Base-by-base conservation (phyloP, 805 yeast species). In the Blastobotrys peoriensis region DNA sequence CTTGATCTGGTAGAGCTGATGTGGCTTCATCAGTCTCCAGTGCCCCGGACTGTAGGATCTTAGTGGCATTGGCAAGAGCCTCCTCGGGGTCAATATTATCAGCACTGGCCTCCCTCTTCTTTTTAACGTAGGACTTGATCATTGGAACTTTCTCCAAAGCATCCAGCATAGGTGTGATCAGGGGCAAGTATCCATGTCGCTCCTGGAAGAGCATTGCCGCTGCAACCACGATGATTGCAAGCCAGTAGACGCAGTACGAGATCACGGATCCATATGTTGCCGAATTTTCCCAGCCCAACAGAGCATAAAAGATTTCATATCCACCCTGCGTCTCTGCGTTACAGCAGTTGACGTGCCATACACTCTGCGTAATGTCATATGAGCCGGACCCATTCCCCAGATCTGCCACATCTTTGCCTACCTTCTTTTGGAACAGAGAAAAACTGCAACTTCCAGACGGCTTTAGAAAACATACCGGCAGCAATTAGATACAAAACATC, bases 261-360 rank as follows among this genome's bases (percentile, higher is more conserved):
- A 74, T 61, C 0, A 88, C 88, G 17, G 95, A 84, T 3, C 94
- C 95, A 59, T 83, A 86, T 0, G 97, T 88, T 2, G 96, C 96
- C 50, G 89, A 78, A 61, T 88, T 88, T 10, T 93, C 86, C 97
- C 97, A 88, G 2, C 97, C 97, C 41, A 88, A 73, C 4, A 88
- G 69, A 1, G 95, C 96, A 28, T 89, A 86, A 55, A 85, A 72
- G 28, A 88, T 69, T 95, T 87, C 86, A 95, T 95, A 88, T 25
- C 81, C 78, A 2, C 95, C 95, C 58, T 87, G 96, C 13, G 76
- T 83, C 53, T 85, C 83, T 19, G 95, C 95, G 61, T 87, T 87
- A 66, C 97, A 88, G 63, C 96, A 87, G 65, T 88, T 86, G 19
- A 88, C 95, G 61, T 88, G 97, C 97, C 97, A 88, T 2, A 88